Conservation (phyloP, 352 stramenopile species). For the Phytopythium chamaehyphon region DNA sequence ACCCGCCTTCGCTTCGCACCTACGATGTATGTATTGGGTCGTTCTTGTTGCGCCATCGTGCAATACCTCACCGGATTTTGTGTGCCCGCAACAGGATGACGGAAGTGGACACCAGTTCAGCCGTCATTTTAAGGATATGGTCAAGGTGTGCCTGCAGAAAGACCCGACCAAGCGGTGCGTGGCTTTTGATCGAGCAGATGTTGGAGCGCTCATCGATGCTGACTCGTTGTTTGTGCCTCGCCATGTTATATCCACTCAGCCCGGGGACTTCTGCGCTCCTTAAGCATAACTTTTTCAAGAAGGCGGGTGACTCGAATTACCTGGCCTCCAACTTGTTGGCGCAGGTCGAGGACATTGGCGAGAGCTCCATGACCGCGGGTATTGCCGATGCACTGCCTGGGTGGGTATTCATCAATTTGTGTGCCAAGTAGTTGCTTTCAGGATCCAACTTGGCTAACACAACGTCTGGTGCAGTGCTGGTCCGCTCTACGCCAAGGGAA, state of each 20-base stretch:
- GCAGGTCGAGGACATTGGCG: constrained; percentile 86
- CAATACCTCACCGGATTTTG: background rate
- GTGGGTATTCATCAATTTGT: constrained; percentile 40
- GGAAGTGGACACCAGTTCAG: constrained; percentile 78
- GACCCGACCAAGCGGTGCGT: constrained; percentile 77
- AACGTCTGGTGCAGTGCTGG: constrained; percentile 36
- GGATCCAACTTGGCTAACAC: background rate
- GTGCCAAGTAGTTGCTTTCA: no score
- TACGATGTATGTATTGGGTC: constrained; percentile 67
- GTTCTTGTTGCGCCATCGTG: background rate
- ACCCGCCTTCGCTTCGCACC: constrained; percentile 89
- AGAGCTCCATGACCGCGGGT: constrained; percentile 83
- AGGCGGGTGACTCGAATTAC: constrained; percentile 67
- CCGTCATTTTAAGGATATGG: constrained; percentile 86
- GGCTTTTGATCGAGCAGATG: background rate
- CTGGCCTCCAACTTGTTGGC: constrained; percentile 58
- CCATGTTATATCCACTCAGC: constrained; percentile 14
- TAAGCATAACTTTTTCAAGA: constrained; percentile 90
- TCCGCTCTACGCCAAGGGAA: constrained; percentile 79
- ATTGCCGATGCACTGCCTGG: constrained; percentile 78
- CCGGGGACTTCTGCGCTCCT: constrained; percentile 75
- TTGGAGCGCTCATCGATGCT: background rate
- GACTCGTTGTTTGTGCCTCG: constrained; percentile 1
- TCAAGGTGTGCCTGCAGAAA: constrained; percentile 88
- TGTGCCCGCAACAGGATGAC: constrained; percentile 51